Evolutionary conservation across 495 filamentous ascomycete species (phyloP), one percentile per base, ranked within the genome.

Genomic region (Penicillium coprophilum): DNA sequence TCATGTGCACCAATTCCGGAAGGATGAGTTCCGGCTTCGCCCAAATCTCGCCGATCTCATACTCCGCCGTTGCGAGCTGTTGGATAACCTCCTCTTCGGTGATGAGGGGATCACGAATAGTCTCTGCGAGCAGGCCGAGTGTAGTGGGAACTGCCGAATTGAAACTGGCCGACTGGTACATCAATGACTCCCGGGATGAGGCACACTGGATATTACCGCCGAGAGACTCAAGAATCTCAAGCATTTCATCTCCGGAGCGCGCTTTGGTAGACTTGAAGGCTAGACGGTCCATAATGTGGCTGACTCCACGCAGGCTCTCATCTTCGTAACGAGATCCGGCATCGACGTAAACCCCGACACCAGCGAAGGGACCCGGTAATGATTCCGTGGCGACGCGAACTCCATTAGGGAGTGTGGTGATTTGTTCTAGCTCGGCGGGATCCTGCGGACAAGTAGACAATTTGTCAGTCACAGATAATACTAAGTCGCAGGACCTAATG

Each of bases 91-190:
- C 94, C 44, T 91, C 85, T 38, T 96, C 89, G n/a, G 88, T 94
- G 55, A 97, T 88, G 32, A 85, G 73, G 10, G 94, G 92, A 57
- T 96, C 86, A 46, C 90, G 87, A 40, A 99, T 93, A 10, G 94
- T 99, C 62, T 99, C 94, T 28, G 94, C 95, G 27, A 99, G 80
- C 24, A 99, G 76, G 10, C 80, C 95, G 10, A 94, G 80, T 24
- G 94, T 89, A 15, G 84, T 84, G 13, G 90, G 86, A 23, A 97
- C 90, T 4, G 92, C 85, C 11, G 88, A 87, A 75, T 99, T 99
- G 83, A 99, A 99, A 51, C 91, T 97, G 34, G 94, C 95, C 6
- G 91, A 88, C 71, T 97, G 95, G 76, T 99, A 99, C 94, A 99
- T 97, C 67, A 99, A 82, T 20, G 92, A 91, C 70, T 99, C 94